These are phyloP conservation scores for Trichoderma virens DNA, from an alignment of 495 filamentous ascomycete genomes.

Conservation along the genomic window DNA sequence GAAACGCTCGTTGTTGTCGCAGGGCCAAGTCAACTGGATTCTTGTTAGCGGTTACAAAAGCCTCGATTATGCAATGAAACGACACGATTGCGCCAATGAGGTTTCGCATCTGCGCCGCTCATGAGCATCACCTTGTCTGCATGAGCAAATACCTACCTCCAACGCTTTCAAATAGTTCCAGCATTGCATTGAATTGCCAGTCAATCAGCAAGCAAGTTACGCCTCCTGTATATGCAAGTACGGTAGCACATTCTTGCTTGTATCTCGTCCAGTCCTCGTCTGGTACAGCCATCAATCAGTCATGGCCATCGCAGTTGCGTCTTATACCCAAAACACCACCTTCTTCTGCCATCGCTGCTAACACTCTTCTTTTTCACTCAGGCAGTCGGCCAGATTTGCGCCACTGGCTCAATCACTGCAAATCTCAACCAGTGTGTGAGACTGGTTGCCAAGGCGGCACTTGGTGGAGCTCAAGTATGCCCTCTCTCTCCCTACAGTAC, in stretches of 20 bases:
- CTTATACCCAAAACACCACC: too few relatives aligned
- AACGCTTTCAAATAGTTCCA: neutral
- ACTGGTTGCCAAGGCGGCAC: slow-evolving; percentile 63
- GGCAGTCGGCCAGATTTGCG: slow-evolving; percentile 85
- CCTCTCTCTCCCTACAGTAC: neutral
- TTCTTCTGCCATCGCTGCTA: too few relatives aligned
- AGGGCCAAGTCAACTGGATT: too few relatives aligned
- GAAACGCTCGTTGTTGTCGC: too few relatives aligned
- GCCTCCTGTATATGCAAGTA: too few relatives aligned
- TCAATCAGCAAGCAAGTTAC: neutral
- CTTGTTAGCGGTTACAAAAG: too few relatives aligned
- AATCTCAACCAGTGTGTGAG: slow-evolving; percentile 70
- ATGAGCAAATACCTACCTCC: neutral
- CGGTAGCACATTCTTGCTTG: too few relatives aligned
- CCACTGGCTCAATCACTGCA: slow-evolving; percentile 66
- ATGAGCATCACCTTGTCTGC: neutral
- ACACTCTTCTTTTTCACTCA: too few relatives aligned
- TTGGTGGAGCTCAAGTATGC: slow-evolving; percentile 67
- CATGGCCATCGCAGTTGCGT: too few relatives aligned
- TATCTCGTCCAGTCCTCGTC: too few relatives aligned
- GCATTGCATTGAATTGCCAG: neutral
- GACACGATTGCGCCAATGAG: neutral
- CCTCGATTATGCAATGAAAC: neutral
- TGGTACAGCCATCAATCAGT: too few relatives aligned
- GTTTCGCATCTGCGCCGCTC: neutral